A percentile compares a stretch with the other conserved stretches of the same genome.
phyloP scores from a whole-genome alignment of 495 filamentous ascomycete species.

The Aspergillus incahuasiensis region DNA sequence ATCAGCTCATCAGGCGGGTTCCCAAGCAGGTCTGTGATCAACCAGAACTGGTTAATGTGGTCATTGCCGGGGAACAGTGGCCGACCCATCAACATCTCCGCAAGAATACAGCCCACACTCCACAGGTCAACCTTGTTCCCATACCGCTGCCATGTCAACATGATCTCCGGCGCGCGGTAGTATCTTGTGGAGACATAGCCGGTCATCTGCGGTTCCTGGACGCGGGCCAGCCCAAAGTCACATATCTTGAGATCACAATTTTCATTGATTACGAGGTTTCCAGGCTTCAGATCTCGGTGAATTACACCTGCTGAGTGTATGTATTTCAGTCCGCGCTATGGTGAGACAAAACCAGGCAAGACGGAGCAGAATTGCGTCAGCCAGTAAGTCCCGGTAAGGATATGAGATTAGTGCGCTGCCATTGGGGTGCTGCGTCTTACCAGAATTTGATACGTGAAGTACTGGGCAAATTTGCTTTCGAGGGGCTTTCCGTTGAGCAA shows the following conservation, averaged over 20 bases:
- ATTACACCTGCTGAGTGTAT: slow-evolving; percentile 98
- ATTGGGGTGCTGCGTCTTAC: slow-evolving; percentile 36
- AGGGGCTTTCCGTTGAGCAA: slow-evolving; percentile 89
- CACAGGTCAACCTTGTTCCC: slow-evolving; percentile 98
- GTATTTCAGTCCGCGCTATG: slow-evolving; percentile 93
- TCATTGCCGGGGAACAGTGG: slow-evolving; percentile 98
- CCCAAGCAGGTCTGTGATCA: slow-evolving; percentile 94
- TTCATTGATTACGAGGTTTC: slow-evolving; percentile 97
- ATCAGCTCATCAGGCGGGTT: slow-evolving; percentile 97
- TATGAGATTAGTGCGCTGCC: not conserved
- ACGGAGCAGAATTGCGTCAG: not conserved
- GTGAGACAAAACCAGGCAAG: not conserved
- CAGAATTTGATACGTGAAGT: slow-evolving; percentile 98
- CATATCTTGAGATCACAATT: slow-evolving; percentile 99
- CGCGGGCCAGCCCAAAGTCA: slow-evolving; percentile 93
- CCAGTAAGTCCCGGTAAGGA: not conserved
- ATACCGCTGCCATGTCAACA: slow-evolving; percentile 99
- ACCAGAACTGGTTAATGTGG: slow-evolving; percentile 98
- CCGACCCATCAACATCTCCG: slow-evolving; percentile 97
- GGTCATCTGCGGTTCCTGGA: slow-evolving; percentile 99
- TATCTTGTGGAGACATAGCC: slow-evolving; percentile 98
- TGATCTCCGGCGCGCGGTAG: slow-evolving; percentile 97
- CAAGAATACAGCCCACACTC: slow-evolving; percentile 98
- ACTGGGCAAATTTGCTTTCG: slow-evolving; percentile 98
- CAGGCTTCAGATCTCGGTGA: slow-evolving; percentile 94